phyloP scores from a whole-genome alignment of 2,329 filamentous ascomycete genomes.

The Colletotrichum brevisporum region DNA sequence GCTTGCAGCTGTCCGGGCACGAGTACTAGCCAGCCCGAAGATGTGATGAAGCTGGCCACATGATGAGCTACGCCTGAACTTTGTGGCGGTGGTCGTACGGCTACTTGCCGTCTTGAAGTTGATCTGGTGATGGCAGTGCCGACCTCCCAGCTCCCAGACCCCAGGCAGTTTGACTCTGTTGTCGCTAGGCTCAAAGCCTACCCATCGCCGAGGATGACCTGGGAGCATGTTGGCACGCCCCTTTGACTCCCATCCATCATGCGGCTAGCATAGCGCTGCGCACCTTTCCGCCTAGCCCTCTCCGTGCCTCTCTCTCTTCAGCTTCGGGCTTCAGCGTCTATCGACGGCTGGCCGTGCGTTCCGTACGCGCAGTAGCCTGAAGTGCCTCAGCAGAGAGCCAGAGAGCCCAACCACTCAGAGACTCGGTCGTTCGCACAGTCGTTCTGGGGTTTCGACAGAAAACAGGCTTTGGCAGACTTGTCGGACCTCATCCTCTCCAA shows the following conservation, averaged over 20 bases:
- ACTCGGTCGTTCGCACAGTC: constrained; percentile 31
- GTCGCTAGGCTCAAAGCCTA: constrained; percentile 19
- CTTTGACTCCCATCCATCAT: neutral
- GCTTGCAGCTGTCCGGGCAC: constrained; percentile 33
- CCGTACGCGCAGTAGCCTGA: constrained; percentile 18
- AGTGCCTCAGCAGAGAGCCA: constrained; percentile 6
- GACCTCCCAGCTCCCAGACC: constrained; percentile 8
- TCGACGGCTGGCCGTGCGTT: constrained; percentile 39
- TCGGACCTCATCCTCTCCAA: constrained; percentile 34
- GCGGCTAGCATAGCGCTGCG: constrained; percentile 10
- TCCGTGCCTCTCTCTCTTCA: neutral
- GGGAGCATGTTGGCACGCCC: too few relatives aligned
- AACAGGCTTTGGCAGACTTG: constrained; percentile 34
- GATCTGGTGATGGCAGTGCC: constrained; percentile 5
- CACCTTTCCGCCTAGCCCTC: constrained; percentile 2
- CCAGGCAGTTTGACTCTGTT: constrained; percentile 15
- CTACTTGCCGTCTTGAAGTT: neutral
- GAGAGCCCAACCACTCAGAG: constrained; percentile 20
- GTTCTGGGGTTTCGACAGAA: constrained; percentile 29
- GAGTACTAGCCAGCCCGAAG: constrained; percentile 25
- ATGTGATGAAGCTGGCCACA: constrained; percentile 29
- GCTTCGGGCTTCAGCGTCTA: neutral
- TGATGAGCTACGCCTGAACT: constrained; percentile 13
- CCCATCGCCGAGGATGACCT: neutral
- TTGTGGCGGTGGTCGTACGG: too few relatives aligned